Evolutionary conservation across 306 rosid species (phyloP).

Genomic region (Prunus salicina): DNA sequence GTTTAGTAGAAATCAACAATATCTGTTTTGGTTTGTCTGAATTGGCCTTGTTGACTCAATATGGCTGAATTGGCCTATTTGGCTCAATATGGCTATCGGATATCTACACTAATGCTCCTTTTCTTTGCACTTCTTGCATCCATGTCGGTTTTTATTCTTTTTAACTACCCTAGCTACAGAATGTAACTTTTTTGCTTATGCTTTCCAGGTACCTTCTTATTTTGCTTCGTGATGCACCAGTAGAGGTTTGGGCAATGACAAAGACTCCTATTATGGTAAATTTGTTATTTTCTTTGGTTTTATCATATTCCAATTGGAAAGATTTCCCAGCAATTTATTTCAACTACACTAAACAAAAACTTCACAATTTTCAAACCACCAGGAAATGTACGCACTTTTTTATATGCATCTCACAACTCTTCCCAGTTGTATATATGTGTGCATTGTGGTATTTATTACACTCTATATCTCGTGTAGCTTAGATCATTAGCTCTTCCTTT

Average conservation of each 20-base stretch:
- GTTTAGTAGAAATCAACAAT: neutral
- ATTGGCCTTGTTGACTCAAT: no score
- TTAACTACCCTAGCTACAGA: neutral
- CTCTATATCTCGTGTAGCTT: slow-evolving; percentile 88
- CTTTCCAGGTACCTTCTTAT: slow-evolving; percentile 85
- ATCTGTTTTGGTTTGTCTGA: neutral
- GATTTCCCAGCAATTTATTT: neutral
- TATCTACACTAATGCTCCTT: neutral
- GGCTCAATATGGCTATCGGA: neutral
- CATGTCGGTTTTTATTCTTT: neutral
- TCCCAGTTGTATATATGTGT: neutral
- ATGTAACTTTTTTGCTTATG: neutral
- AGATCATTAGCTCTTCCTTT: slow-evolving; percentile 99
- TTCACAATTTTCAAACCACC: neutral
- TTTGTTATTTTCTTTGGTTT: slow-evolving; percentile 28
- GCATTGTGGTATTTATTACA: slow-evolving; percentile 38
- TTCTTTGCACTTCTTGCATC: neutral
- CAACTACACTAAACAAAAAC: neutral
- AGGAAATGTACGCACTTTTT: neutral
- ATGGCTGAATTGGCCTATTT: neutral
- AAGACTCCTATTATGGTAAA: slow-evolving; percentile 92
- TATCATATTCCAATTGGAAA: neutral
- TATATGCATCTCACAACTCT: neutral
- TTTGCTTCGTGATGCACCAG: slow-evolving; percentile 97
- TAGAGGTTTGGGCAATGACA: slow-evolving; percentile 99